These are phyloP conservation scores for Cercospora sp. DNA, from an alignment of 2,329 filamentous ascomycete genomes.

Conservation along the genomic window DNA sequence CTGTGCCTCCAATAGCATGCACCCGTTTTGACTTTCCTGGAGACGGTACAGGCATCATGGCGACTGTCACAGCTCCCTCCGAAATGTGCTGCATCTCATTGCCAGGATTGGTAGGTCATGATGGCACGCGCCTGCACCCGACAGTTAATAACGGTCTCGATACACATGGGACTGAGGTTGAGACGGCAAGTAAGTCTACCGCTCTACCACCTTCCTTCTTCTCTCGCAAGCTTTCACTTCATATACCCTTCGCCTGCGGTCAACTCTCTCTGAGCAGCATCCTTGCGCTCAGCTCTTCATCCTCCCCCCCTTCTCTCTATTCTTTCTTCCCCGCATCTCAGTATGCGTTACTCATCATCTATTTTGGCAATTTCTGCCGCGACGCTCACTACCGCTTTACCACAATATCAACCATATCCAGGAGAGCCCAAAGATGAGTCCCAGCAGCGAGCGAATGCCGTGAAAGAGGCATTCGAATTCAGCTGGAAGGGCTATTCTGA, in stretches of 20 bases:
- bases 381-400: slow-evolving; percentile 6
- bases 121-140: not conserved
- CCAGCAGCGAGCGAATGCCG: slow-evolving; percentile 50
- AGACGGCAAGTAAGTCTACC: not conserved
- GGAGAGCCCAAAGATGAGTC: slow-evolving; percentile 22
- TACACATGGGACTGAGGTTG: not conserved
- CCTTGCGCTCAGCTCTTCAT: not conserved
- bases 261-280: not conserved
- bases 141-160: not conserved
- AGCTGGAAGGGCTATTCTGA: slow-evolving; percentile 63
- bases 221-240: not conserved
- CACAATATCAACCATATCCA: not conserved
- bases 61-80: not conserved
- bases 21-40: not conserved
- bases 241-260: not conserved
- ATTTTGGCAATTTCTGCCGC: slow-evolving; percentile 10
- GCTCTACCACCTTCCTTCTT: not conserved
- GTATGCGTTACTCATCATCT: slow-evolving; percentile 9
- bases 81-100: not conserved
- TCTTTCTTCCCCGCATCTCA: not conserved
- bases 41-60: not conserved
- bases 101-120: not conserved
- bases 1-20: not conserved
- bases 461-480: slow-evolving; percentile 67
- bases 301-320: not conserved